A percentile compares a stretch with the other conserved stretches of the same genome.
Evolutionary conservation across 2,329 filamentous ascomycete species (phyloP).

Genomic region (Xylariaceae sp.): DNA sequence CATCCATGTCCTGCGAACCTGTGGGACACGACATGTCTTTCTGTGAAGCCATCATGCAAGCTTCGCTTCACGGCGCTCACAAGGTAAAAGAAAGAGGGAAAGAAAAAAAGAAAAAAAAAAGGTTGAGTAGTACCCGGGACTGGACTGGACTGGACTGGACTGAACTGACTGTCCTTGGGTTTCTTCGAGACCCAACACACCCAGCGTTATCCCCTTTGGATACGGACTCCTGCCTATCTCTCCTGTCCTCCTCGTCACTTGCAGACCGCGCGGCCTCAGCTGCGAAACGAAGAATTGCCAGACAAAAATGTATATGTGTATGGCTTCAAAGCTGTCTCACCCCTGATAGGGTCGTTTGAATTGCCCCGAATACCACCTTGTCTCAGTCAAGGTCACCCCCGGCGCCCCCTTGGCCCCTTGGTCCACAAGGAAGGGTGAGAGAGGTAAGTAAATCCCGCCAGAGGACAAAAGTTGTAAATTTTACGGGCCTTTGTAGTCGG

Average conservation of each 20-base stretch:
- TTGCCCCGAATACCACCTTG: conserved; percentile 7
- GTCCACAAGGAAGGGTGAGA: not conserved
- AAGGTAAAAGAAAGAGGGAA: not conserved
- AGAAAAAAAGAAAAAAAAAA: too few relatives aligned
- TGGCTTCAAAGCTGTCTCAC: conserved; percentile 14
- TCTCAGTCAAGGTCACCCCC: not conserved
- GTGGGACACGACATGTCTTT: conserved; percentile 17
- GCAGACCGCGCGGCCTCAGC: conserved; percentile 5
- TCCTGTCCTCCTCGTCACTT: not conserved
- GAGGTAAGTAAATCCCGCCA: not conserved
- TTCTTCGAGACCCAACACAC: not conserved
- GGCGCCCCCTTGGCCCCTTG: not conserved
- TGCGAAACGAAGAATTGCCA: not conserved
- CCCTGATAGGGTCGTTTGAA: not conserved
- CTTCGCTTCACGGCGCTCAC: not conserved
- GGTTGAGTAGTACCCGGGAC: not conserved
- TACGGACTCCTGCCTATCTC: not conserved
- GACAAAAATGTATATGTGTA: not conserved
- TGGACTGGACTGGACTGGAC: not conserved
- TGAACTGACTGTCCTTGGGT: not conserved
- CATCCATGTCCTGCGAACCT: conserved; percentile 22
- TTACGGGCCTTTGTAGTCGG: not conserved
- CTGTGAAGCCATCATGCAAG: conserved; percentile 4
- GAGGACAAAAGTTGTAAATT: not conserved
- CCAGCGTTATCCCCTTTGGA: not conserved